Evolutionary conservation across 148 eudicot genomes (phyloP).

Genomic region (Talinum fruticosum): DNA sequence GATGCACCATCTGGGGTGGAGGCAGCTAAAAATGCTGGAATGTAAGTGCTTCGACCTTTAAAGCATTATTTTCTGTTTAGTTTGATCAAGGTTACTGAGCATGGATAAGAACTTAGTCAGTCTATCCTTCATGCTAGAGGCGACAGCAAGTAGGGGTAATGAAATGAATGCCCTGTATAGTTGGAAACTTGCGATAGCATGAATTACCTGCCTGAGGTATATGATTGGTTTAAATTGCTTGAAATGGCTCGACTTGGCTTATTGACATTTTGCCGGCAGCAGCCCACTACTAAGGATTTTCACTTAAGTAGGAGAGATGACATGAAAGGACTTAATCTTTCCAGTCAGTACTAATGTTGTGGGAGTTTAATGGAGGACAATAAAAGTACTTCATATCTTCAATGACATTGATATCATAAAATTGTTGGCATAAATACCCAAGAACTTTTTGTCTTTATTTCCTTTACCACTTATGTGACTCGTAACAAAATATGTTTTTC

Average conservation of each 20-base stretch:
- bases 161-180: background rate
- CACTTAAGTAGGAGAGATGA: background rate
- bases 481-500: too few relatives aligned
- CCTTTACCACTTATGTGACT: background rate
- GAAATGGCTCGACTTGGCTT: conserved; percentile 1
- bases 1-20: conserved; percentile 90
- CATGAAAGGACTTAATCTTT: background rate
- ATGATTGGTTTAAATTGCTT: background rate
- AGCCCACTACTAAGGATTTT: too few relatives aligned
- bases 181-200: background rate
- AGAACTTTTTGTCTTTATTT: too few relatives aligned
- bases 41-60: conserved; percentile 51
- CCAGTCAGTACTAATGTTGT: background rate
- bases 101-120: background rate
- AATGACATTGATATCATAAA: too few relatives aligned
- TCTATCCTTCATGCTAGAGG: background rate
- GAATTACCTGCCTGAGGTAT: background rate
- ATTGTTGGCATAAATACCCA: too few relatives aligned
- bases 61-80: background rate
- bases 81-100: background rate
- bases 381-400: too few relatives aligned
- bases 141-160: background rate
- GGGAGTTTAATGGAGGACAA: background rate
- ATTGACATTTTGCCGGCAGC: background rate
- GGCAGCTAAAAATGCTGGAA: conserved; percentile 95